Evolutionary conservation across 257 asterid species (phyloP).

Genomic region (Salvia hispanica): DNA sequence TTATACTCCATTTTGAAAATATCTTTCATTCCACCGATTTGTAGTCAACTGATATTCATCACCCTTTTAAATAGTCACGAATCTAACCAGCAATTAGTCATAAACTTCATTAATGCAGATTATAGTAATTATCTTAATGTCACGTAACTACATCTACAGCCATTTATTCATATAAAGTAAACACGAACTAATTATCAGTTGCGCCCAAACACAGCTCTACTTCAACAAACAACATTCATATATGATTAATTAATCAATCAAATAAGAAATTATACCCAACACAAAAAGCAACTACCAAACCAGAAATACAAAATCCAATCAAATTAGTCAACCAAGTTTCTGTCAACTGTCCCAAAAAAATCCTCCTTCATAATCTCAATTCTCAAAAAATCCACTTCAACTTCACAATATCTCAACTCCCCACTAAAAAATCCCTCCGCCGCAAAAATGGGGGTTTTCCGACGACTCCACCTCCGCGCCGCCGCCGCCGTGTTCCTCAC

Average conservation of each 20-base stretch:
- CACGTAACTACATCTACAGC: neutral
- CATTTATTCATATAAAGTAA: too few relatives aligned
- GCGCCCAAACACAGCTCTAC: neutral
- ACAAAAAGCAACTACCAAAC: constrained; percentile 6
- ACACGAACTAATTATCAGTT: neutral
- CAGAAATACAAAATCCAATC: neutral
- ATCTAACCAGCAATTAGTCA: too few relatives aligned
- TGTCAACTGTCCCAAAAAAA: neutral
- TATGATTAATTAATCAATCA: neutral
- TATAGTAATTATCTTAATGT: neutral
- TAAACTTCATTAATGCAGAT: neutral
- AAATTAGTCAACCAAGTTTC: constrained; percentile 15
- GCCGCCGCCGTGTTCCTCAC: constrained; percentile 33
- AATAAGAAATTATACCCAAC: neutral
- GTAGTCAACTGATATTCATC: too few relatives aligned
- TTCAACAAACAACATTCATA: neutral
- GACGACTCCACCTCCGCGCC: constrained; percentile 30
- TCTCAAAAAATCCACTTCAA: neutral
- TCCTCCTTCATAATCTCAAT: neutral
- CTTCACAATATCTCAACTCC: neutral
- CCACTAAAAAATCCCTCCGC: neutral
- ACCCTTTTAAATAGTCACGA: too few relatives aligned
- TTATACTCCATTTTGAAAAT: too few relatives aligned
- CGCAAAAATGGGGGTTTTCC: constrained; percentile 46
- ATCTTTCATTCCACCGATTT: too few relatives aligned